A percentile compares a stretch with the other conserved stretches of the same genome.
Evolutionary conservation across 208 protist species (phyloP).

Genomic region (Trypanosoma melophagium): DNA sequence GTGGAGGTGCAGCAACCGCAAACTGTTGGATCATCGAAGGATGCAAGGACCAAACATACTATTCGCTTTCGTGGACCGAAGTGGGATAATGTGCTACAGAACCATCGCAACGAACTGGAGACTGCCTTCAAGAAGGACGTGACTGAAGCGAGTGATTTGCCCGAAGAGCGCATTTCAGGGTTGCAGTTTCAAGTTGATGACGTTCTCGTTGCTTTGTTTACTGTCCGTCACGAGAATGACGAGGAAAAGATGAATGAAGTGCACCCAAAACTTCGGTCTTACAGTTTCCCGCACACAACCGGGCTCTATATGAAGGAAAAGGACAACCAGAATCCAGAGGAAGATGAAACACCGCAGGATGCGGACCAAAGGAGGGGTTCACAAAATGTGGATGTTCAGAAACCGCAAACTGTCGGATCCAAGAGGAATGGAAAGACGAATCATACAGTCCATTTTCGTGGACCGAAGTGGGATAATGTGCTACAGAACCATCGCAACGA

Average conservation of each 20-base stretch:
- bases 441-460: slow-evolving; percentile 56
- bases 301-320: slow-evolving; percentile 27
- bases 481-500: slow-evolving; percentile 21
- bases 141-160: slow-evolving; percentile 25
- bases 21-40: not conserved
- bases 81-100: slow-evolving; percentile 39
- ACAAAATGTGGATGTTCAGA: too few species aligned
- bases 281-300: slow-evolving; percentile 42
- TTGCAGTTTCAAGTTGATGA: slow-evolving; percentile 36
- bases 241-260: slow-evolving; percentile 28
- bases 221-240: slow-evolving; percentile 25
- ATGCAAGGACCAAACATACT: slow-evolving; percentile 42
- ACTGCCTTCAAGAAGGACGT: slow-evolving; percentile 44
- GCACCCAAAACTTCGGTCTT: slow-evolving; percentile 38
- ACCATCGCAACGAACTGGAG: slow-evolving; percentile 23
- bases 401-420: not conserved
- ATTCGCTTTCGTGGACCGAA: slow-evolving; percentile 49
- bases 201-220: slow-evolving; percentile 1
- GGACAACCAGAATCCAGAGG: not conserved
- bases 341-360: too few species aligned
- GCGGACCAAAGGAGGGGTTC: too few species aligned
- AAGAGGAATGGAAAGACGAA: slow-evolving; percentile 29
- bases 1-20: too few species aligned
- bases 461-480: slow-evolving; percentile 41
- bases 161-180: slow-evolving; percentile 30